A percentile compares a stretch with the other conserved stretches of the same genome.
These are phyloP conservation scores for Trypanosoma rangeli DNA, from an alignment of 208 protist genomes.

Conservation along the genomic window DNA sequence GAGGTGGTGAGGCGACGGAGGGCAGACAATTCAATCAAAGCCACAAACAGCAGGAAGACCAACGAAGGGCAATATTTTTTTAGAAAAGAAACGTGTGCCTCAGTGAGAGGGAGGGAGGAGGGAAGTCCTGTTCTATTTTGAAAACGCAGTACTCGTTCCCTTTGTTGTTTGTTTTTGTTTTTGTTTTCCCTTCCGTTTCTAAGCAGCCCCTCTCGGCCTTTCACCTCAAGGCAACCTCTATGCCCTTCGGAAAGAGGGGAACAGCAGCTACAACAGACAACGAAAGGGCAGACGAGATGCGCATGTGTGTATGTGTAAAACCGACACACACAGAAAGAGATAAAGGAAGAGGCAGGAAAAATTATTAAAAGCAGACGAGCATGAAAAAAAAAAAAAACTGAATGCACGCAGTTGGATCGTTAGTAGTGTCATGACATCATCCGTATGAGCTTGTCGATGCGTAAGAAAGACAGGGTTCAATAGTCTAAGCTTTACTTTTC, in stretches of 20 bases:
- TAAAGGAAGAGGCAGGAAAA: constrained; percentile 26
- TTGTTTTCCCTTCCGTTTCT: background rate
- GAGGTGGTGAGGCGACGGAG: background rate
- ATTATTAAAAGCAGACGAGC: too few relatives aligned
- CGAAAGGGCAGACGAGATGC: constrained; percentile 16
- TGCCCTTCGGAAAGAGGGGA: background rate
- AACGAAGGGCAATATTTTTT: background rate
- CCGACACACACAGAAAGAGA: background rate
- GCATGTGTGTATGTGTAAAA: background rate
- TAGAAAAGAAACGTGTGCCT: background rate
- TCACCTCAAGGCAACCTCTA: background rate
- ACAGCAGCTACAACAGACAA: constrained; percentile 12
- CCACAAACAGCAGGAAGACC: too few relatives aligned
- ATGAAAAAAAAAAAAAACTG: constrained; percentile 9
- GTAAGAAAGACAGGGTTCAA: background rate
- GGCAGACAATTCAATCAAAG: background rate
- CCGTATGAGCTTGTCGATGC: background rate
- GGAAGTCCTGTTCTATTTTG: background rate
- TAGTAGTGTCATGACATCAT: background rate
- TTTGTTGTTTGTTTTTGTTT: background rate
- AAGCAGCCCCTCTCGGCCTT: background rate
- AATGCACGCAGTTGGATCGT: constrained; percentile 4
- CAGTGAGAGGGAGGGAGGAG: background rate
- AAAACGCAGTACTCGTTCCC: background rate
- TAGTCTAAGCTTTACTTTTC: too few relatives aligned